phyloP scores from a whole-genome alignment of 805 yeast genomes.

The Geotrichum ghanense region DNA sequence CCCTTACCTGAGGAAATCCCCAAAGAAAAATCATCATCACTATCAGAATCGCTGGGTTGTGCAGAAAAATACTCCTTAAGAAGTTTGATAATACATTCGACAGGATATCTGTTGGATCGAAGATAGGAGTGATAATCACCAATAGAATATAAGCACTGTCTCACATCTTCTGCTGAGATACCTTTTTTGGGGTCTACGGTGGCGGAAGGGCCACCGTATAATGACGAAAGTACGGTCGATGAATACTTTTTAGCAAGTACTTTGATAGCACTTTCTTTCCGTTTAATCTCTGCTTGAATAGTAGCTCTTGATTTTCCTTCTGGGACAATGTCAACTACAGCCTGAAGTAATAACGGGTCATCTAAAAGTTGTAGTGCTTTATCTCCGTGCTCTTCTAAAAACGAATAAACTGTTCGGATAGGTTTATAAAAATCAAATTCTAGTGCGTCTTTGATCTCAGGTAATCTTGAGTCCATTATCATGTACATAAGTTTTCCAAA shows the following conservation, averaged over 20 bases:
- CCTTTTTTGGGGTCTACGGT: constrained; percentile 21
- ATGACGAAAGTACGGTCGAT: constrained; percentile 9
- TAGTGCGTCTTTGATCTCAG: constrained; percentile 58
- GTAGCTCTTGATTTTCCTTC: constrained; percentile 42
- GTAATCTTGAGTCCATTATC: constrained; percentile 73
- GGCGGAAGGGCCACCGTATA: no score
- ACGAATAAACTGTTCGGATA: constrained; percentile 46
- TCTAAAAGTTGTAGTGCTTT: constrained; percentile 32
- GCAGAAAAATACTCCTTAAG: constrained; percentile 37
- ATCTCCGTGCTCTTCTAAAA: constrained; percentile 30
- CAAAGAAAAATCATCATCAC: constrained; percentile 33
- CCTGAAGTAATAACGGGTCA: constrained; percentile 48
- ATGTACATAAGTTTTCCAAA: constrained; percentile 74
- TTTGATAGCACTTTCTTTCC: constrained; percentile 63
- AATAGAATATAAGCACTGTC: constrained; percentile 62
- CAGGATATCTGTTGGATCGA: constrained; percentile 57
- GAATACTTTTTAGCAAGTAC: constrained; percentile 39
- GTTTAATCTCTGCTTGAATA: constrained; percentile 48
- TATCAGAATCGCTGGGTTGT: constrained; percentile 11
- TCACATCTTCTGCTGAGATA: constrained; percentile 47
- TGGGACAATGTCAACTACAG: constrained; percentile 58
- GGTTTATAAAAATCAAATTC: constrained; percentile 71
- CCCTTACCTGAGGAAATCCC: constrained; percentile 55
- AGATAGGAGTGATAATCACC: constrained; percentile 71
- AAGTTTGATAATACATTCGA: constrained; percentile 46